Percentiles rank a stretch among this genome's conserved stretches.
phyloP scores from a whole-genome alignment of 208 protist species.

The Naegleria gruberi region DNA sequence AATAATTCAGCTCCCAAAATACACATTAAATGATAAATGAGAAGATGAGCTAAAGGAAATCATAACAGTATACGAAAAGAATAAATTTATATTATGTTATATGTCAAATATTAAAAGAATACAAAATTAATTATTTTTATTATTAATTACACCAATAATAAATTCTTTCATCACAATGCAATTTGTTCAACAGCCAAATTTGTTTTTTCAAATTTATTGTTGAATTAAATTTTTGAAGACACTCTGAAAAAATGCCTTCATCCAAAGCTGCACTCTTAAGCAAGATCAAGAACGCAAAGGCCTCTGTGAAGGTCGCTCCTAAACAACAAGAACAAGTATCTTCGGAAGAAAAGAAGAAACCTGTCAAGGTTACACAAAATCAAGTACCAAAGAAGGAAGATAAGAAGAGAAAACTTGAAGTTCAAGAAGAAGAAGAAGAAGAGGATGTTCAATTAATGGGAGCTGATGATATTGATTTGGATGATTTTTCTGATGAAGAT shows the following conservation, averaged over 20 bases:
- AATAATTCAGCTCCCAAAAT: too few relatives aligned
- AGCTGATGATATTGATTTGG: neutral
- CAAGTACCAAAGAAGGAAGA: neutral
- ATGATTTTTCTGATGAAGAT: conserved; percentile 1
- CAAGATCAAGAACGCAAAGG: neutral
- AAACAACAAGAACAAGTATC: neutral
- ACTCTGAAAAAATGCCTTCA: neutral
- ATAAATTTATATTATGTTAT: too few relatives aligned
- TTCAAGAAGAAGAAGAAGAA: neutral
- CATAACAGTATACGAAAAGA: too few relatives aligned
- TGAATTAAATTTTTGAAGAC: too few relatives aligned
- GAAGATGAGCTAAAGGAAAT: too few relatives aligned
- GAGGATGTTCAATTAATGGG: conserved; percentile 6
- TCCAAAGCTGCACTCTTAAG: neutral
- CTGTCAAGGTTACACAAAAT: neutral
- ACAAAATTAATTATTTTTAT: too few relatives aligned
- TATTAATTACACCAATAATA: too few relatives aligned
- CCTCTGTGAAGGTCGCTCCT: neutral
- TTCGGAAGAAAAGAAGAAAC: neutral
- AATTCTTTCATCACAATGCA: too few relatives aligned
- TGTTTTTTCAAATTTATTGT: too few relatives aligned
- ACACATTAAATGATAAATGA: too few relatives aligned
- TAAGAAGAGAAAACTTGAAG: neutral
- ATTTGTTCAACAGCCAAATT: too few relatives aligned
- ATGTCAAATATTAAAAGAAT: too few relatives aligned